Percentiles rank a stretch among this genome's conserved stretches.
These are phyloP conservation scores for Aureobasidium vineae DNA, from an alignment of 2,329 filamentous ascomycete species.

Conservation along the genomic window DNA sequence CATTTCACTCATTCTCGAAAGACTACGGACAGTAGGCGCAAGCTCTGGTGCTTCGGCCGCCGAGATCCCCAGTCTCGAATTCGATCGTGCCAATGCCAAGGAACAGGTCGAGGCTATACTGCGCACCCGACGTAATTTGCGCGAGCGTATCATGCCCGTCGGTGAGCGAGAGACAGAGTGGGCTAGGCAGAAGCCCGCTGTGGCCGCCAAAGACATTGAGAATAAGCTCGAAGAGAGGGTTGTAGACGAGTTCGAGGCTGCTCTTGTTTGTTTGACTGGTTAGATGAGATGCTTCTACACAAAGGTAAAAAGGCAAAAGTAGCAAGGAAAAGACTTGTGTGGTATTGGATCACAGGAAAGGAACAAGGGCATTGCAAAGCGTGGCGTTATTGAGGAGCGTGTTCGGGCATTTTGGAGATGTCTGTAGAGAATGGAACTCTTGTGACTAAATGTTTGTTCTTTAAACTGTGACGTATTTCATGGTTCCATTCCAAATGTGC, in stretches of 20 bases:
- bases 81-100: constrained; percentile 68
- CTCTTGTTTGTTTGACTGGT: constrained; percentile 23
- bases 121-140: constrained; percentile 61
- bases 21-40: constrained; percentile 62
- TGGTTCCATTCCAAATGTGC: too few relatives aligned
- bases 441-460: background rate
- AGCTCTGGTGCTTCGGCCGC: constrained; percentile 56
- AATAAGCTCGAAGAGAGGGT: constrained; percentile 75
- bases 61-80: constrained; percentile 70
- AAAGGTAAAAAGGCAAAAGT: background rate
- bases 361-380: constrained; percentile 3
- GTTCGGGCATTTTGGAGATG: background rate
- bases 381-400: background rate
- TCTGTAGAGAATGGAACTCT: background rate
- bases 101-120: constrained; percentile 82
- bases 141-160: constrained; percentile 70
- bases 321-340: background rate
- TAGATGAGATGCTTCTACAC: background rate
- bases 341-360: background rate
- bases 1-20: constrained; percentile 68
- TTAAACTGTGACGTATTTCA: too few relatives aligned
- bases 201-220: constrained; percentile 47
- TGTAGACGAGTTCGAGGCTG: constrained; percentile 61
- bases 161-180: constrained; percentile 69
- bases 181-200: constrained; percentile 43